Conservation (phyloP, 2,329 filamentous ascomycete species). For the Cladosporium cucumerinum region DNA sequence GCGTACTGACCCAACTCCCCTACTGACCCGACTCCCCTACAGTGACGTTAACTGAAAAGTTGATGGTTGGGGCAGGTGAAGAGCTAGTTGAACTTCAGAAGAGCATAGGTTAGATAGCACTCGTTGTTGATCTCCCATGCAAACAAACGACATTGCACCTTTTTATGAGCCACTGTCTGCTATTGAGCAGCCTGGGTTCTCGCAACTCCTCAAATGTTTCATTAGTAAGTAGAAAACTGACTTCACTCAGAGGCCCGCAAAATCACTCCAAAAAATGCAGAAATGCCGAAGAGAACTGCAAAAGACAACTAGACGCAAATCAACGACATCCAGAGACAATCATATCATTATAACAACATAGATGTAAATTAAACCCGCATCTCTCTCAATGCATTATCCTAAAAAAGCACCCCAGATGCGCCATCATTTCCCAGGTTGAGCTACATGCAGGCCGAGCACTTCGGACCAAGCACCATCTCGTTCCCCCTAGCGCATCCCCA, state of each 20-base stretch:
- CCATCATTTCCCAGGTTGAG: neutral
- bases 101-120: no score
- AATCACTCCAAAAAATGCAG: neutral
- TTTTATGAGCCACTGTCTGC: neutral
- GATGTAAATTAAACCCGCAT: neutral
- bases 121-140: neutral
- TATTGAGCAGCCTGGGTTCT: no score
- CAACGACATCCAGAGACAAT: neutral
- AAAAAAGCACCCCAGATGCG: neutral
- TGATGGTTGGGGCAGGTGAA: neutral
- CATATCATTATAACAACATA: neutral
- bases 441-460: conserved; percentile 19
- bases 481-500: neutral
- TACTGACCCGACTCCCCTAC: no score
- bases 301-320: neutral
- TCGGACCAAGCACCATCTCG: conserved; percentile 9
- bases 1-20: no score
- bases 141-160: neutral
- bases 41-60: no score
- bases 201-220: neutral
- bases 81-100: neutral
- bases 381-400: neutral
- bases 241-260: neutral
- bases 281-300: neutral
- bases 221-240: neutral